Evolutionary conservation across 2,329 filamentous ascomycete genomes (phyloP).

Genomic region (Torrubiellomyces zombiae): DNA sequence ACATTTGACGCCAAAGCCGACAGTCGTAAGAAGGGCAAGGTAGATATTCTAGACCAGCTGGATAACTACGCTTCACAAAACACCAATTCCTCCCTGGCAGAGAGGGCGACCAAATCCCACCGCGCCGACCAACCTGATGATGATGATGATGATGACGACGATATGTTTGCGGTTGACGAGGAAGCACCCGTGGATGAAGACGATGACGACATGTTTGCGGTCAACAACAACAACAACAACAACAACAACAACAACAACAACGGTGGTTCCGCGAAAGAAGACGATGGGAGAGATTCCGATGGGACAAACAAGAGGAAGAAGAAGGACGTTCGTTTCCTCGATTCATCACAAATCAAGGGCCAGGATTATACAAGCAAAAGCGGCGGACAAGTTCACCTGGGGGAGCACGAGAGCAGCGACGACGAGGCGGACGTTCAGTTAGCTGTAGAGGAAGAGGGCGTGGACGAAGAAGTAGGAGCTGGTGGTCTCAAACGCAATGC

Average conservation of each 20-base stretch:
- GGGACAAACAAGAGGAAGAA: slow-evolving; percentile 38
- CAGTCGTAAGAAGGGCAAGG: slow-evolving; percentile 32
- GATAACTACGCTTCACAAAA: no score
- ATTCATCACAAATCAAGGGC: slow-evolving; percentile 53
- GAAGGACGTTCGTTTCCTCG: slow-evolving; percentile 44
- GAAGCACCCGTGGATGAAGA: slow-evolving; percentile 21
- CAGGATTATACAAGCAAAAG: slow-evolving; percentile 59
- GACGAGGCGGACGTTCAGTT: slow-evolving; percentile 53
- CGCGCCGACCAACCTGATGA: slow-evolving; percentile 13
- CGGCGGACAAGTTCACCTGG: slow-evolving; percentile 52
- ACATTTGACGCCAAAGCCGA: slow-evolving; percentile 65
- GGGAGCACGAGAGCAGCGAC: slow-evolving; percentile 38
- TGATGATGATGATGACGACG: slow-evolving; percentile 49
- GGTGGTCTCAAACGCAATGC: slow-evolving; percentile 86
- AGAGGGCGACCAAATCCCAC: slow-evolving; percentile 15
- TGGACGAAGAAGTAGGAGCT: slow-evolving; percentile 81
- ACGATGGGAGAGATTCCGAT: slow-evolving; percentile 14
- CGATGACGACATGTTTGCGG: no score
- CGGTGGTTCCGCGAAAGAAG: no score
- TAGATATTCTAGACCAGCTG: slow-evolving; percentile 32
- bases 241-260: no score
- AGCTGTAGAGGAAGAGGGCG: slow-evolving; percentile 55
- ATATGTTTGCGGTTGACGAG: slow-evolving; percentile 68
- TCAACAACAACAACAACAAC: no score
- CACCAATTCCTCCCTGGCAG: slow-evolving; percentile 24